A percentile compares a stretch with the other conserved stretches of the same genome.
phyloP scores from a whole-genome alignment of 257 asterid species.

The Echites panduratus region DNA sequence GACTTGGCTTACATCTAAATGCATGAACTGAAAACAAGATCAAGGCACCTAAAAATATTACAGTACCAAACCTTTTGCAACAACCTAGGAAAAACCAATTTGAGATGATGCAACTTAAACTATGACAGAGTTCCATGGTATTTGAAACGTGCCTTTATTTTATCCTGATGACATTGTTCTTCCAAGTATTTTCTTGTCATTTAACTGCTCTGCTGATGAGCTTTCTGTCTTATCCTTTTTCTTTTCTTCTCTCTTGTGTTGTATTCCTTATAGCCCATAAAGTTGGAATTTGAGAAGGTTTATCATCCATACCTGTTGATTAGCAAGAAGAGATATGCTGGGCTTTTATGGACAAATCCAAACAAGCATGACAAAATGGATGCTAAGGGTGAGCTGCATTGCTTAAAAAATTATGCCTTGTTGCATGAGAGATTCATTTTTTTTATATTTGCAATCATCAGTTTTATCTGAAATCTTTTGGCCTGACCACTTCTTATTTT shows the following conservation, averaged over 20 bases:
- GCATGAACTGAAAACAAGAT: neutral
- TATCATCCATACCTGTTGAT: slow-evolving; percentile 87
- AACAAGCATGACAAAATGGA: slow-evolving; percentile 95
- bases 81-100: neutral
- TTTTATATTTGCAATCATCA: neutral
- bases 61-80: neutral
- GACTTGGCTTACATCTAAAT: neutral
- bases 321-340: slow-evolving; percentile 99
- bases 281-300: slow-evolving; percentile 95
- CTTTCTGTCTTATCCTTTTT: slow-evolving; percentile 1
- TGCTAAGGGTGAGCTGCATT: slow-evolving; percentile 66
- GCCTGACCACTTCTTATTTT: slow-evolving; percentile 6
- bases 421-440: neutral
- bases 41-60: neutral
- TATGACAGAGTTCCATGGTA: neutral
- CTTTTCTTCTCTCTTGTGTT: slow-evolving; percentile 1
- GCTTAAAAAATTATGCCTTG: slow-evolving; percentile 12
- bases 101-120: neutral
- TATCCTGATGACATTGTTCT: neutral
- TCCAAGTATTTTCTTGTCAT: neutral
- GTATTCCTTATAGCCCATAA: slow-evolving; percentile 61
- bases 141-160: neutral
- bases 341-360: slow-evolving; percentile 96
- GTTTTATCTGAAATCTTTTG: slow-evolving; percentile 1
- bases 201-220: neutral